These are phyloP conservation scores for Lodderomyces margitis DNA, from an alignment of 1,139 yeast species.

Conservation along the genomic window DNA sequence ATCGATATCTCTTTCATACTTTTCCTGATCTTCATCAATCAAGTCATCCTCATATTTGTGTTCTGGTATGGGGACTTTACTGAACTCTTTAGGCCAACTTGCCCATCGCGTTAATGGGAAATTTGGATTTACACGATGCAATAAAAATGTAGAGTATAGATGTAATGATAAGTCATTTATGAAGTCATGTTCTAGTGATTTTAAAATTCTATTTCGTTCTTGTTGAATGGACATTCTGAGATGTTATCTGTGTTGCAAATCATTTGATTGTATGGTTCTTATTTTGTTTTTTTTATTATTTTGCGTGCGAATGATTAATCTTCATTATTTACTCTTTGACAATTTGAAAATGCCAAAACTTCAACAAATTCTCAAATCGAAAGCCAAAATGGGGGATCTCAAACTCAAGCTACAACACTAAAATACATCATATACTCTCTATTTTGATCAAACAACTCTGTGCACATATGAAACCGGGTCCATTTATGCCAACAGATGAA, in stretches of 20 bases:
- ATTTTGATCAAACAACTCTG: no score
- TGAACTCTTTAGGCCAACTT: constrained; percentile 44
- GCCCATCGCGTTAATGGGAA: constrained; percentile 42
- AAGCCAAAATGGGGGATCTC: no score
- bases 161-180: constrained; percentile 51
- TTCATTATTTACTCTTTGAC: no score
- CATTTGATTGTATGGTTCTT: background rate
- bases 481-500: no score
- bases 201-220: constrained; percentile 20
- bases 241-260: no score
- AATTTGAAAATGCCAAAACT: no score
- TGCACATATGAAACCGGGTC: no score
- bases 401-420: no score
- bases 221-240: background rate
- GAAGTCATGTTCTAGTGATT: constrained; percentile 41
- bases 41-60: constrained; percentile 23
- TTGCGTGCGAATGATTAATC: no score
- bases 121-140: constrained; percentile 35
- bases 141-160: constrained; percentile 45
- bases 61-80: constrained; percentile 37
- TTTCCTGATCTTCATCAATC: constrained; percentile 11
- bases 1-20: constrained; percentile 19
- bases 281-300: background rate
- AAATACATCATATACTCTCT: no score
- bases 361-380: no score